These are phyloP conservation scores for Didymellaceae sp. DNA, from an alignment of 2,329 filamentous ascomycete genomes.

Conservation along the genomic window DNA sequence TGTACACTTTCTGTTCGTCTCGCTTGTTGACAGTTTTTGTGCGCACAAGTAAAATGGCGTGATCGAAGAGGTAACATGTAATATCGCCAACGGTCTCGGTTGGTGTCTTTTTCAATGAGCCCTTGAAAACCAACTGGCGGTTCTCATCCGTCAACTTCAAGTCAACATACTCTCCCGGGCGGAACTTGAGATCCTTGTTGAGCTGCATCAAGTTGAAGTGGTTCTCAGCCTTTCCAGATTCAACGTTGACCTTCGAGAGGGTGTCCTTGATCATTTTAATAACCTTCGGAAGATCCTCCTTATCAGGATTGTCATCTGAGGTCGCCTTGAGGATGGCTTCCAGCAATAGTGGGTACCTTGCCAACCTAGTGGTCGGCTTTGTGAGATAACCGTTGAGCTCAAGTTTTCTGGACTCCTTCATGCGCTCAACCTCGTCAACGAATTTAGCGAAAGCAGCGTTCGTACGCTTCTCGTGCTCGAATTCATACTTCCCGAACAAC, in stretches of 20 bases:
- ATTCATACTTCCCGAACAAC: slow-evolving; percentile 95
- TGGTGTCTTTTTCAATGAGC: slow-evolving; percentile 88
- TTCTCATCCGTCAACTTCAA: slow-evolving; percentile 92
- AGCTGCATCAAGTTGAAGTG: slow-evolving; percentile 93
- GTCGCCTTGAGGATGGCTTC: slow-evolving; percentile 94
- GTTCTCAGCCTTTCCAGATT: slow-evolving; percentile 97
- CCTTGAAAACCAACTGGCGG: slow-evolving; percentile 93
- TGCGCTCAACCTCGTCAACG: slow-evolving; percentile 92
- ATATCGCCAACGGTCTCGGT: slow-evolving; percentile 84
- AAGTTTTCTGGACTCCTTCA: slow-evolving; percentile 95
- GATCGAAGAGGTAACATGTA: slow-evolving; percentile 94
- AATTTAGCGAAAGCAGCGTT: slow-evolving; percentile 88
- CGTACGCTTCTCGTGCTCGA: slow-evolving; percentile 89
- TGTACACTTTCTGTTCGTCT: slow-evolving; percentile 94
- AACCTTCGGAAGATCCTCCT: slow-evolving; percentile 89
- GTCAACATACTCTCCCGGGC: slow-evolving; percentile 88
- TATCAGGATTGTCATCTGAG: slow-evolving; percentile 85
- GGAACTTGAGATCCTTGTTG: slow-evolving; percentile 90
- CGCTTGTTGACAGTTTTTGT: slow-evolving; percentile 91
- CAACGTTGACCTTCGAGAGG: slow-evolving; percentile 85
- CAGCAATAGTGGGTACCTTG: slow-evolving; percentile 88
- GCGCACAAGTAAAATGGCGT: slow-evolving; percentile 88
- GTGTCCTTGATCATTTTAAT: slow-evolving; percentile 86
- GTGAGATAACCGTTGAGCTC: slow-evolving; percentile 98
- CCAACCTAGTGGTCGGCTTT: slow-evolving; percentile 93